Evolutionary conservation across 768 basidiomycete species (phyloP).

Genomic region (Pisolithus marmoratus): DNA sequence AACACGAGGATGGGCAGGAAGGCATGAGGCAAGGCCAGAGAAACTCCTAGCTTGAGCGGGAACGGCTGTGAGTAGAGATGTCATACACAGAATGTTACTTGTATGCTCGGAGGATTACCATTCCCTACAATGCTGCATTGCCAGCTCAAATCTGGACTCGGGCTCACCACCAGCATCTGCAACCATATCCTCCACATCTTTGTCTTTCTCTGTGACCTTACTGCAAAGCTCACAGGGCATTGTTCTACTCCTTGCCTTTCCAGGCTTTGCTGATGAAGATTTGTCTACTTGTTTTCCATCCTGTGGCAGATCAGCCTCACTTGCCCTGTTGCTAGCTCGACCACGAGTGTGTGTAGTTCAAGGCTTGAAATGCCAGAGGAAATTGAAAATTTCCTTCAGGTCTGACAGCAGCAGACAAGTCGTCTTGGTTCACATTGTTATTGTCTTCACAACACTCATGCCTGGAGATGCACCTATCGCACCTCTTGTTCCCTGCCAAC

Average conservation of each 20-base stretch:
- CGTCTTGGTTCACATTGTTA: slow-evolving; percentile 53
- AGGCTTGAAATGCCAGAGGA: slow-evolving; percentile 9
- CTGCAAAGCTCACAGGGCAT: slow-evolving; percentile 21
- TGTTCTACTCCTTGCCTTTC: too few relatives aligned
- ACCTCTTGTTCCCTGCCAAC: slow-evolving; percentile 45
- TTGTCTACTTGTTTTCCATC: slow-evolving; percentile 38
- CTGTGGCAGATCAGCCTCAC: slow-evolving; percentile 17
- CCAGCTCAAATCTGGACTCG: slow-evolving; percentile 30
- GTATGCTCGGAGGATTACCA: too few relatives aligned
- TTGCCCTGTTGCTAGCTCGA: slow-evolving; percentile 26
- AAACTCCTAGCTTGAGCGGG: too few relatives aligned
- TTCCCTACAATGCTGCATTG: too few relatives aligned
- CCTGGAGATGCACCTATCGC: slow-evolving; percentile 45
- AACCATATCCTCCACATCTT: too few relatives aligned
- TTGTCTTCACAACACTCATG: slow-evolving; percentile 76
- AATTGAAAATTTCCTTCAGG: slow-evolving; percentile 8
- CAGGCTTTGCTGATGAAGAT: slow-evolving; percentile 18
- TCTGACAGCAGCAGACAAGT: slow-evolving; percentile 29
- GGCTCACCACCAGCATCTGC: slow-evolving; percentile 19
- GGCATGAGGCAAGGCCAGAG: too few relatives aligned
- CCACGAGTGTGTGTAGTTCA: slow-evolving; percentile 26
- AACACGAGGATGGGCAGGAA: too few relatives aligned
- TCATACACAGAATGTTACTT: too few relatives aligned
- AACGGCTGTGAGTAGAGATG: too few relatives aligned
- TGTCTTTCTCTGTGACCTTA: slow-evolving; percentile 20